Conservation (phyloP, 768 basidiomycete species). For the Hericium coralloides region DNA sequence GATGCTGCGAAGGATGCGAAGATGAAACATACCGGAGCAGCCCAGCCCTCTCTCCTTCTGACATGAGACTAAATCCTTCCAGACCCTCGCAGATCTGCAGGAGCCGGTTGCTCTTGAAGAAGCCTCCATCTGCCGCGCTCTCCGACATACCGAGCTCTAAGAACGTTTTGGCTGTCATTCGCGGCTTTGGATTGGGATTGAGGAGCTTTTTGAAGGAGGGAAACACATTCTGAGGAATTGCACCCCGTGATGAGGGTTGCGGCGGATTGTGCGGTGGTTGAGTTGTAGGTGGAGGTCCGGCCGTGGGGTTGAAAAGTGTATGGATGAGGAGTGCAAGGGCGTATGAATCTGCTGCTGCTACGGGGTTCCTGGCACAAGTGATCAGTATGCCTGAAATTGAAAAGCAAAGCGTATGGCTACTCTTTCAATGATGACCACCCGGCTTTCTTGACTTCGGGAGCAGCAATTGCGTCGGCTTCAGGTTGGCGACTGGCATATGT, state of each 20-base stretch:
- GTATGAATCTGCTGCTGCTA: constrained; percentile 76
- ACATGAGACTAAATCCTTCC: constrained; percentile 74
- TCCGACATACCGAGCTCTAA: constrained; percentile 74
- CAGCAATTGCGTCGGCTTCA: constrained; percentile 49
- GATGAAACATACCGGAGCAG: constrained; percentile 50
- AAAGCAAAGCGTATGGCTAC: constrained; percentile 32
- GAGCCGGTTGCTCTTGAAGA: constrained; percentile 75
- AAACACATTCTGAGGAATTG: constrained; percentile 70
- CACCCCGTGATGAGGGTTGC: constrained; percentile 62
- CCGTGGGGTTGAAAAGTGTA: constrained; percentile 72
- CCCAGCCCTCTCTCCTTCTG: constrained; percentile 69
- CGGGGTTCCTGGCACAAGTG: constrained; percentile 28
- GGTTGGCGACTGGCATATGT: constrained; percentile 58
- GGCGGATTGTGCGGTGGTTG: constrained; percentile 75
- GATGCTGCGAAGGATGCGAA: too few species aligned
- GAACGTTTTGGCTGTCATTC: constrained; percentile 69
- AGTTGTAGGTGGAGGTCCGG: constrained; percentile 60
- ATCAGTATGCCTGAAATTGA: neutral
- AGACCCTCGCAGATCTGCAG: constrained; percentile 80
- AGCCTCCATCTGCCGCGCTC: constrained; percentile 53
- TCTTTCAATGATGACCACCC: constrained; percentile 83
- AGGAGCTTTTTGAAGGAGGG: constrained; percentile 79
- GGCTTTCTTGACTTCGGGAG: constrained; percentile 82
- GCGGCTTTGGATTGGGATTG: constrained; percentile 78
- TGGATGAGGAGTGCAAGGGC: constrained; percentile 82